These are phyloP conservation scores for Candida corydali DNA, from an alignment of 805 yeast species.

Conservation along the genomic window DNA sequence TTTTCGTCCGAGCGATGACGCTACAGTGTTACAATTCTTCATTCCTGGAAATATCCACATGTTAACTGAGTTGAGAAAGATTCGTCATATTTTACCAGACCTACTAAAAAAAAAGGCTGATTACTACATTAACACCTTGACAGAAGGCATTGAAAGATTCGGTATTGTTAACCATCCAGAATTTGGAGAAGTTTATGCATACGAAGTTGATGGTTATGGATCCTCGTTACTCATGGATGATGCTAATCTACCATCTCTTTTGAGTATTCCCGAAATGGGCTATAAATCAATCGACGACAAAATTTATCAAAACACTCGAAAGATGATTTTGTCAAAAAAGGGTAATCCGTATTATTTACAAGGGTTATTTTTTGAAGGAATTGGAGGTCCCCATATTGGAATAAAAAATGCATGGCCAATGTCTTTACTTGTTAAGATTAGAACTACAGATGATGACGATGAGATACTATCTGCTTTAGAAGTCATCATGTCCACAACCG, in stretches of 20 bases:
- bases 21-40: conserved; percentile 73
- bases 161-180: conserved; percentile 66
- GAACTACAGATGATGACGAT: conserved; percentile 68
- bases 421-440: conserved; percentile 69
- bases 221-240: conserved; percentile 77
- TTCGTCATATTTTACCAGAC: conserved; percentile 18
- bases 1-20: conserved; percentile 86
- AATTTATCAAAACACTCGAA: conserved; percentile 73
- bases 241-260: conserved; percentile 80
- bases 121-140: conserved; percentile 39
- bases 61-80: conserved; percentile 53
- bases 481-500: conserved; percentile 58
- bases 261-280: conserved; percentile 79
- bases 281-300: conserved; percentile 47
- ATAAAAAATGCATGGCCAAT: conserved; percentile 84
- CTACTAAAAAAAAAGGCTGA: conserved; percentile 23
- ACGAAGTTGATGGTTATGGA: conserved; percentile 87
- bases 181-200: conserved; percentile 79
- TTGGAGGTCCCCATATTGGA: conserved; percentile 92
- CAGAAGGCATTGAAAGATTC: conserved; percentile 53
- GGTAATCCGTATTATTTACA: conserved; percentile 77
- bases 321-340: conserved; percentile 59
- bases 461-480: conserved; percentile 55
- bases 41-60: conserved; percentile 84
- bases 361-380: conserved; percentile 65